These are phyloP conservation scores for Crithidia mellificae DNA, from an alignment of 208 protist species.

Conservation along the genomic window DNA sequence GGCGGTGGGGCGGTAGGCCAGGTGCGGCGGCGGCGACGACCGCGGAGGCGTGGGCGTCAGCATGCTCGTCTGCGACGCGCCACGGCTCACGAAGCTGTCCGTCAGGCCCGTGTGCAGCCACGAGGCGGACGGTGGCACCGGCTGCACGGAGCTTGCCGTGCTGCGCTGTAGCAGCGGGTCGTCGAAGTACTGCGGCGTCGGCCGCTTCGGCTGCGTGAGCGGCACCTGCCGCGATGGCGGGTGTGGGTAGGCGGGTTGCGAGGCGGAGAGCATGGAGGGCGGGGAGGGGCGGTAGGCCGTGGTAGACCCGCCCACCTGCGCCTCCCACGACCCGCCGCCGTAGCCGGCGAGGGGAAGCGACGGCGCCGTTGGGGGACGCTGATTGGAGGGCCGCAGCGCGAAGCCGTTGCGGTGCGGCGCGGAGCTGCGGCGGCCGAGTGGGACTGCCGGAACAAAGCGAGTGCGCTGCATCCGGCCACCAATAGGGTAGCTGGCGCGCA, in stretches of 20 bases:
- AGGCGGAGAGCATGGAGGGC: background rate
- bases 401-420: background rate
- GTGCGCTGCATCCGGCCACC: background rate
- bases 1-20: constrained; percentile 5
- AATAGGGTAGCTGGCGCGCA: constrained; percentile 1
- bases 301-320: too few relatives aligned
- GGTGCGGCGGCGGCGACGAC: constrained; percentile 14
- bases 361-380: background rate
- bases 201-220: background rate
- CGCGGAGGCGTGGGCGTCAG: constrained; percentile 9
- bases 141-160: constrained; percentile 13
- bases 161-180: constrained; percentile 12
- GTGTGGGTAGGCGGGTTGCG: constrained; percentile 1
- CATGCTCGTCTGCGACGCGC: constrained; percentile 2
- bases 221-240: constrained; percentile 5
- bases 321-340: background rate
- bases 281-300: constrained; percentile 3
- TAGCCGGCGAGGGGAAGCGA: background rate
- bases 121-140: background rate
- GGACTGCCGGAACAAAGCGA: background rate
- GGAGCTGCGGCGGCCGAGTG: background rate
- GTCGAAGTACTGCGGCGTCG: constrained; percentile 14
- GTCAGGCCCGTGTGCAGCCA: constrained; percentile 6
- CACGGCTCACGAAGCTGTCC: constrained; percentile 8
- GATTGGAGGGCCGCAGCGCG: background rate